Conservation (phyloP, 2,329 filamentous ascomycete genomes). For the Nemania serpens region DNA sequence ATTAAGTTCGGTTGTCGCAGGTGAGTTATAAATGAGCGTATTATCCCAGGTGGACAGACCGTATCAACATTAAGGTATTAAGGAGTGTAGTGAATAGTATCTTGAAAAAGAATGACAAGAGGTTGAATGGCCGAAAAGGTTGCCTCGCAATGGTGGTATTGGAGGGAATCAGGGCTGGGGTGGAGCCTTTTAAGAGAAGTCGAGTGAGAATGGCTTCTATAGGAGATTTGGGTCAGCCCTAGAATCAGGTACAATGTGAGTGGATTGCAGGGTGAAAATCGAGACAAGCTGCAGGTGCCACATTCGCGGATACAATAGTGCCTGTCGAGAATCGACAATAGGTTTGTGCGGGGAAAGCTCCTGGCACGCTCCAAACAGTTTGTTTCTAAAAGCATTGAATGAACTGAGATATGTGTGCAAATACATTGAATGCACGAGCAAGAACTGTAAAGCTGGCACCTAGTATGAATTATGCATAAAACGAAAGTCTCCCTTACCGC, state of each 20-base stretch:
- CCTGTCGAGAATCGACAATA: slow-evolving; percentile 35
- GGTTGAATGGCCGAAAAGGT: slow-evolving; percentile 55
- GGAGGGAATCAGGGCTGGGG: slow-evolving; percentile 48
- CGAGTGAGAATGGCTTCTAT: slow-evolving; percentile 41
- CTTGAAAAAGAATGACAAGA: slow-evolving; percentile 58
- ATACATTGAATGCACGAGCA: slow-evolving; percentile 31
- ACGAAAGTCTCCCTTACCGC: slow-evolving; percentile 55
- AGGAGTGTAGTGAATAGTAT: slow-evolving; percentile 59
- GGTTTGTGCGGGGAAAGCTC: slow-evolving; percentile 33
- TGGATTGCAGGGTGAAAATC: slow-evolving; percentile 31
- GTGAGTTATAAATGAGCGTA: slow-evolving; percentile 48
- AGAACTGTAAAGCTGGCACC: slow-evolving; percentile 31
- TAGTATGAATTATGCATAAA: slow-evolving; percentile 31
- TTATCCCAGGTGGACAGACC: slow-evolving; percentile 50
- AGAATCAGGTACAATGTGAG: slow-evolving; percentile 30
- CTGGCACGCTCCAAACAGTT: slow-evolving; percentile 35
- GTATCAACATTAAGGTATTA: slow-evolving; percentile 62
- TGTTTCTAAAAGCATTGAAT: slow-evolving; percentile 36
- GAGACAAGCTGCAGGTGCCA: slow-evolving; percentile 35
- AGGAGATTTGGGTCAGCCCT: slow-evolving; percentile 35
- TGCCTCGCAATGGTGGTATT: slow-evolving; percentile 49
- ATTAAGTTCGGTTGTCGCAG: slow-evolving; percentile 44
- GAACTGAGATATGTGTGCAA: slow-evolving; percentile 24
- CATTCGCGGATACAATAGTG: slow-evolving; percentile 33
- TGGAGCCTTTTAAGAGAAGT: slow-evolving; percentile 52